Base-by-base conservation (phyloP, 345 rosid species). In the Euphorbia lathyris region DNA sequence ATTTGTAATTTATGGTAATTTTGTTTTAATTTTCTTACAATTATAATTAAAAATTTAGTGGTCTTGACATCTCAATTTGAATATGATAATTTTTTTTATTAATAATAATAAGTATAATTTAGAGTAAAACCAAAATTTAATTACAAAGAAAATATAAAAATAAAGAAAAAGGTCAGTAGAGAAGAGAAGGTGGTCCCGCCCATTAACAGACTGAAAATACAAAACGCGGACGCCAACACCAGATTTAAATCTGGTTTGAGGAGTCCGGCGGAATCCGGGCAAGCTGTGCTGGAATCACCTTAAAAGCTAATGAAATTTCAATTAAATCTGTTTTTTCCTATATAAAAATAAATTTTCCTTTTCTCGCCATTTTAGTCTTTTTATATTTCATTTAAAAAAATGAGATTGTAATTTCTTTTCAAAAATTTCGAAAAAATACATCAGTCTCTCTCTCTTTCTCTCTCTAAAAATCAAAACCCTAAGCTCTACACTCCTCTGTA, bases 261-360 rank as follows among this genome's bases (percentile, higher is more conserved):
- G 67, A 74, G 34, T 72, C 65, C 66, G 50, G 74, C 53, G 30
- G 81, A 75, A 72, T 83, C 86, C 86, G 88, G 65, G 72, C 57
- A 16, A 65, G 56, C 75, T 22, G 67, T 65, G 73, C 74, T 79
- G 83, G 78, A 72, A 71, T 74, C 70, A 57, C 82, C 68, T 66
- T 59, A 77, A 66, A 58, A 74, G 66, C 45, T 9, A 26, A 63
- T 9, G n/a, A 4, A 65, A 48, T 40, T 9, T 64, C 20, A 64
- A 65, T 65, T 5, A 38, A 3, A 7, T 25, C 5, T 12, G 2
- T 64, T 25, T 13, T 13, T 64, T 26, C 23, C 30, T 10, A 23
- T 25, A 4, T 42, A 45, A 14, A 43, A 64, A 64, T 64, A 7
- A 40, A 40, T 22, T 14, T 27, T 40, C 40, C 43, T 7, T 7